Base-by-base conservation (phyloP, 331 rosid species). In the Saraca asoca region DNA sequence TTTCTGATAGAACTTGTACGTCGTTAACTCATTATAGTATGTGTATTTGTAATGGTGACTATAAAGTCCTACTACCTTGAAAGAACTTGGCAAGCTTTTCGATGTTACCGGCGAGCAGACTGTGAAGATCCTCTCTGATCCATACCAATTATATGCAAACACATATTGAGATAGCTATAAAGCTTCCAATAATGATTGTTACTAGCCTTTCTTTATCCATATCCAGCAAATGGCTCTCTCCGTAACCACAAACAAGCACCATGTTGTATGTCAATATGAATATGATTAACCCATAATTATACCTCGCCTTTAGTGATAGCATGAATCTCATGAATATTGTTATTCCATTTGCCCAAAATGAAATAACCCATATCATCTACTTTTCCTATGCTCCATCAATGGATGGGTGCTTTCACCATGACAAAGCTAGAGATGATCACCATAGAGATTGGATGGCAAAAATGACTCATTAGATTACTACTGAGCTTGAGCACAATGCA, bases 71-170 rank as follows among this genome's bases (percentile, higher is more conserved):
- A 8, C 16, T 51, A 75, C 85, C 85, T 70, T 81, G 33, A n/a
- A 81, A 70, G 62, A 77, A 81, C 0, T 65, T 46, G 1, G 62
- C 66, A 2, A 81, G 51, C 14, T 77, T 77, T 11, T 70, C 70
- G 17, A 81, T 50, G 64, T 74, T 77, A 18, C 0, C 17, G 14
- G 78, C 72, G 42, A 66, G 45, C 5, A 50, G 67, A 61, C 61
- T 66, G 11, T 77, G 85, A 58, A 81, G 85, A 60, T 77, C 80
- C 50, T 70, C 46, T 0, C 85, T 82, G 33, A 78, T 15, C 85
- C 85, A 81, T 35, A 78, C 78, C 0, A 82, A 82, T 37, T 12
- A 66, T 41, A 81, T 66, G 57, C 64, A 77, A 11, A 74, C 31
- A 33, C 73, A 60, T 12, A 66, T 39, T 9, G 9, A 4, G 13